phyloP scores from a whole-genome alignment of 129 eudicot genomes.

The Helichrysum umbraculigerum region DNA sequence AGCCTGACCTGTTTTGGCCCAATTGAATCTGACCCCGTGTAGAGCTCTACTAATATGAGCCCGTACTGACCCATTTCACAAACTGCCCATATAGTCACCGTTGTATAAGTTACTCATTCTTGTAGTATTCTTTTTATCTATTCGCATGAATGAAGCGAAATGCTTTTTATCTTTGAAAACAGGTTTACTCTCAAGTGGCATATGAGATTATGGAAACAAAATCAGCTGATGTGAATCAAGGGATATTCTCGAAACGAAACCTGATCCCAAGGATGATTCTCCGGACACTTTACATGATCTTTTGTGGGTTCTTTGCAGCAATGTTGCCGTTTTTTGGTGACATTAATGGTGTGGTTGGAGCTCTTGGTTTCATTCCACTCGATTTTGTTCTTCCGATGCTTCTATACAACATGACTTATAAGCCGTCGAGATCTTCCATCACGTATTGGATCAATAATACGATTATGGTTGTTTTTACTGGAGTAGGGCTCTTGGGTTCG shows the following conservation, averaged over 20 bases:
- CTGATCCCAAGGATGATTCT: constrained; percentile 74
- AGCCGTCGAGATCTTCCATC: constrained; percentile 57
- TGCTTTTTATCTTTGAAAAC: neutral
- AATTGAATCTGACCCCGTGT: too few species aligned
- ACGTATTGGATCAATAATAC: constrained; percentile 60
- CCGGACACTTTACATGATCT: constrained; percentile 65
- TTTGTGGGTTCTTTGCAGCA: constrained; percentile 87
- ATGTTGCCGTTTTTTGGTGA: constrained; percentile 95
- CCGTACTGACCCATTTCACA: neutral
- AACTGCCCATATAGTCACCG: neutral
- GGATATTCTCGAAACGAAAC: constrained; percentile 85
- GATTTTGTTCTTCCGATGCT: constrained; percentile 97
- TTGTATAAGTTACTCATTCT: too few species aligned
- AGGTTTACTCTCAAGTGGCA: constrained; percentile 98
- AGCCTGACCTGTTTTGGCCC: neutral
- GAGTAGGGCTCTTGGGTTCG: constrained; percentile 77
- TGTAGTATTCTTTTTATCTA: too few species aligned
- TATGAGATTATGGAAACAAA: constrained; percentile 93
- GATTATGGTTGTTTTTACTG: constrained; percentile 57
- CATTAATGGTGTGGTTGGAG: constrained; percentile 77
- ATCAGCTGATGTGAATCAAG: constrained; percentile 81
- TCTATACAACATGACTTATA: constrained; percentile 79
- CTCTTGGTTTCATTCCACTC: constrained; percentile 83
- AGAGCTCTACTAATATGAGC: too few species aligned
- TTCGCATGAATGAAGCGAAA: too few species aligned